Conservation (phyloP, 176 grass and related monocot species). For the Ensete glaucum region DNA sequence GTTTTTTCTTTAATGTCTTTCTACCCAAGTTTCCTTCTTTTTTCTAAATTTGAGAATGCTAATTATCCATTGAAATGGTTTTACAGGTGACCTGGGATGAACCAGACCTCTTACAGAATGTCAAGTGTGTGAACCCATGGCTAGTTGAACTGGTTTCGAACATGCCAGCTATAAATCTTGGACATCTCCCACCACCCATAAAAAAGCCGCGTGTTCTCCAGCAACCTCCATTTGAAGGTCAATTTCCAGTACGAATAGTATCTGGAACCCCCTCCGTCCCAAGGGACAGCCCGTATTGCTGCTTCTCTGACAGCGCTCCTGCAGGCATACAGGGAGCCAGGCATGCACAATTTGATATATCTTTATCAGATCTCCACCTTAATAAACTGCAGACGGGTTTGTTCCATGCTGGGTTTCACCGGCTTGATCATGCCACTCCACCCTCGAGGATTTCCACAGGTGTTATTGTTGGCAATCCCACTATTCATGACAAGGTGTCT, state of each 20-base stretch:
- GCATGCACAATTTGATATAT: constrained; percentile 61
- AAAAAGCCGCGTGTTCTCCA: constrained; percentile 60
- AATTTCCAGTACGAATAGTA: constrained; percentile 25
- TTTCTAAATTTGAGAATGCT: neutral
- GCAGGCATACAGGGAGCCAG: constrained; percentile 99
- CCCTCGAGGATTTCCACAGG: constrained; percentile 28
- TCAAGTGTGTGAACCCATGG: constrained; percentile 84
- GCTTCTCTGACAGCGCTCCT: constrained; percentile 49
- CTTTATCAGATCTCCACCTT: constrained; percentile 55
- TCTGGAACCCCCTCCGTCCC: neutral
- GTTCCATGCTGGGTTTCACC: constrained; percentile 18
- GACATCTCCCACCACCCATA: constrained; percentile 48
- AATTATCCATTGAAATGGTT: constrained; percentile 9
- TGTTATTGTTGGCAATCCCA: constrained; percentile 21
- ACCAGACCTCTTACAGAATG: constrained; percentile 83
- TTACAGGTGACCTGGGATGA: constrained; percentile 85
- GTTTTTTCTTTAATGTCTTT: neutral
- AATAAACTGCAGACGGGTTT: constrained; percentile 40
- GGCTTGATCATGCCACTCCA: constrained; percentile 17
- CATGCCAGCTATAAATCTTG: constrained; percentile 60
- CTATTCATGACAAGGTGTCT: constrained; percentile 2
- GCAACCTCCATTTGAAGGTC: constrained; percentile 28
- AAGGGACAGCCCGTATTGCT: constrained; percentile 33
- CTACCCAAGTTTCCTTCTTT: neutral
- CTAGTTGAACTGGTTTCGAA: constrained; percentile 60